These are phyloP conservation scores for Phialemoniopsis sp. DNA, from an alignment of 2,329 filamentous ascomycete species.

Conservation along the genomic window DNA sequence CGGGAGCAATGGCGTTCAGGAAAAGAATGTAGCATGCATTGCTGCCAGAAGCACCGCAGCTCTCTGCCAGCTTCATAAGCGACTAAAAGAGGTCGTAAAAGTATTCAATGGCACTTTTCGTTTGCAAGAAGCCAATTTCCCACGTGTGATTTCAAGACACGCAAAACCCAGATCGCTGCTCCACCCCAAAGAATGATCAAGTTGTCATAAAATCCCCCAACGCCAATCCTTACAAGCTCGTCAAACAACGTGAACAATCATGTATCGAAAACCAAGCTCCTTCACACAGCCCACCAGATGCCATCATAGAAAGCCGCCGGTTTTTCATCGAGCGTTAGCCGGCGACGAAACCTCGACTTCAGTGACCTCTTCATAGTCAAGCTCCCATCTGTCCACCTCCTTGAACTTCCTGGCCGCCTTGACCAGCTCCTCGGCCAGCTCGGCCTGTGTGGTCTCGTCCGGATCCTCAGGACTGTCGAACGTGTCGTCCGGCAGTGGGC, in stretches of 20 bases:
- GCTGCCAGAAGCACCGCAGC: neutral
- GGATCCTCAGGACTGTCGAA: conserved; percentile 24
- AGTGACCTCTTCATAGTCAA: conserved; percentile 62
- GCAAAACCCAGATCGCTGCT: no score
- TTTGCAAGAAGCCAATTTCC: no score
- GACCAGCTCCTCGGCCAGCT: conserved; percentile 50
- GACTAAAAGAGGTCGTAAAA: no score
- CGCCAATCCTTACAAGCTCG: no score
- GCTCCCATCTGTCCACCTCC: conserved; percentile 65
- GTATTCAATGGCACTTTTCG: no score
- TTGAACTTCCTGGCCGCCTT: conserved; percentile 59
- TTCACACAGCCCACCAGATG: neutral
- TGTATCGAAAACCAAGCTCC: neutral
- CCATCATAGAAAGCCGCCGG: neutral
- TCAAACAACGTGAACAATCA: neutral
- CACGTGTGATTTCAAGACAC: no score
- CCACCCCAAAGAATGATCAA: neutral
- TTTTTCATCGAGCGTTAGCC: conserved; percentile 38
- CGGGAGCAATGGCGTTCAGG: no score
- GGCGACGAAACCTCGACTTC: conserved; percentile 53
- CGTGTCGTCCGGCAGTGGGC: conserved; percentile 40
- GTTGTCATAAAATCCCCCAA: no score
- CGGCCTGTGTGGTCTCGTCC: conserved; percentile 25
- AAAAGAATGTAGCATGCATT: neutral
- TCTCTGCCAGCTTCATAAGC: conserved; percentile 4